These are phyloP conservation scores for Trichoderma simmonsii DNA, from an alignment of 2,329 filamentous ascomycete species.

Conservation along the genomic window DNA sequence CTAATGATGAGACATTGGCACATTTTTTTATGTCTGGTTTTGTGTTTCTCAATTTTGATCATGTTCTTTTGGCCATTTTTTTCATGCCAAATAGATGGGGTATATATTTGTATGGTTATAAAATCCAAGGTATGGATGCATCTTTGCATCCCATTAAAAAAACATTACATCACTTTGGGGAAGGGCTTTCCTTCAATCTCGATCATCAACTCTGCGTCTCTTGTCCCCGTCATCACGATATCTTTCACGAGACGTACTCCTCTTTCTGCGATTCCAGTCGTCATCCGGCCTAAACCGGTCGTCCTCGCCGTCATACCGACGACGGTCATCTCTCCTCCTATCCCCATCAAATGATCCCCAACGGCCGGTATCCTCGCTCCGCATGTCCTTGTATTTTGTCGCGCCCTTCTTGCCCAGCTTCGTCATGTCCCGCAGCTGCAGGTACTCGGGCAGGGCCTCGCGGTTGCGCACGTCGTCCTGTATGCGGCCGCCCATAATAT, in stretches of 20 bases:
- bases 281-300: slow-evolving; percentile 67
- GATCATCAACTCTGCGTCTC: slow-evolving; percentile 53
- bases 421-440: slow-evolving; percentile 91
- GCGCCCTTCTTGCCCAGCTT: slow-evolving; percentile 89
- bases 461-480: slow-evolving; percentile 80
- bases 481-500: slow-evolving; percentile 82
- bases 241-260: slow-evolving; percentile 54
- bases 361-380: slow-evolving; percentile 82
- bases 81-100: slow-evolving; percentile 4
- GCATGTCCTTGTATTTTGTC: slow-evolving; percentile 85
- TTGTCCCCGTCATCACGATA: slow-evolving; percentile 58
- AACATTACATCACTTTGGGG: neutral
- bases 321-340: slow-evolving; percentile 32
- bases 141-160: neutral
- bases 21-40: neutral
- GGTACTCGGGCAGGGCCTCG: slow-evolving; percentile 80
- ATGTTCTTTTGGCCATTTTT: neutral
- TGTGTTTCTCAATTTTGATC: neutral
- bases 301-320: slow-evolving; percentile 45
- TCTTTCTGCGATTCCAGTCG: slow-evolving; percentile 52
- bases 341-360: slow-evolving; percentile 69
- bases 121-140: neutral
- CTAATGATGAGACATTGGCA: neutral
- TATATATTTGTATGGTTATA: slow-evolving; percentile 4
- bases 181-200: slow-evolving; percentile 23